phyloP scores from a whole-genome alignment of 352 stramenopile species.

The Pythium chondricola region DNA sequence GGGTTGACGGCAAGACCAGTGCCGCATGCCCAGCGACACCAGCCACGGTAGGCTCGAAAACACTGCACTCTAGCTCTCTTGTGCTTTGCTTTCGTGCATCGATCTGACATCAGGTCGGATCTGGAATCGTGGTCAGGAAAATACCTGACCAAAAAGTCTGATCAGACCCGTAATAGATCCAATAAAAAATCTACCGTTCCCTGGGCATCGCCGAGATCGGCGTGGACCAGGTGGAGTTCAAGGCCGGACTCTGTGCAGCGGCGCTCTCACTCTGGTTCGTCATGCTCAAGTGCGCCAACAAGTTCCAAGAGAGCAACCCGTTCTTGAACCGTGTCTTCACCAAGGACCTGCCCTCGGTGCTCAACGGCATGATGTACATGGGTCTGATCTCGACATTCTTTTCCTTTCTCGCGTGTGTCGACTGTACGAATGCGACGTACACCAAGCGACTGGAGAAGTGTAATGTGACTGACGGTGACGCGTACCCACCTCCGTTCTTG shows the following conservation, averaged over 20 bases:
- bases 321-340: constrained; percentile 45
- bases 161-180: no score
- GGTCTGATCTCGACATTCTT: constrained; percentile 55
- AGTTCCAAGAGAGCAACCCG: constrained; percentile 52
- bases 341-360: constrained; percentile 43
- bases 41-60: no score
- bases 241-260: constrained; percentile 23
- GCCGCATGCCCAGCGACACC: no score
- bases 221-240: constrained; percentile 31
- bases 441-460: constrained; percentile 14
- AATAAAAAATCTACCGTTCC: no score
- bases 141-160: no score
- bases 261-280: constrained; percentile 36
- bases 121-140: no score
- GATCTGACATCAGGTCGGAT: no score
- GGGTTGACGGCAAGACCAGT: no score
- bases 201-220: constrained; percentile 34
- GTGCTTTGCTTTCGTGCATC: no score
- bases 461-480: not conserved
- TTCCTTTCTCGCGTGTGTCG: constrained; percentile 41
- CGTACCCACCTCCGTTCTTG: constrained; percentile 24
- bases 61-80: no score
- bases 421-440: constrained; percentile 23
- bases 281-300: constrained; percentile 62
- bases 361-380: constrained; percentile 56